phyloP scores from a whole-genome alignment of 371 early-diverging fungal genomes.

The Rhizomucor miehei region DNA sequence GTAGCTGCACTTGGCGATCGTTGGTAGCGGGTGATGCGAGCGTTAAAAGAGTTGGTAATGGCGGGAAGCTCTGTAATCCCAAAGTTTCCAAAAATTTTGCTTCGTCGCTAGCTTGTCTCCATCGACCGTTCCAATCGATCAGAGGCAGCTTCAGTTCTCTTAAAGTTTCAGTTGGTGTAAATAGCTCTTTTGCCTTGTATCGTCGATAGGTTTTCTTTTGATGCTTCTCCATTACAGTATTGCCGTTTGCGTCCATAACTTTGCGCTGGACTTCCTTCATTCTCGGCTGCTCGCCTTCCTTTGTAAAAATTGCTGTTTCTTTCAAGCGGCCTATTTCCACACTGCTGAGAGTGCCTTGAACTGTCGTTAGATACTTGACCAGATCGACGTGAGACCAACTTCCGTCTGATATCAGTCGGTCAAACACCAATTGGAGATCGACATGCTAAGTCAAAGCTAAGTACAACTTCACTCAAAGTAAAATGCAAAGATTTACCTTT shows the following conservation, averaged over 20 bases:
- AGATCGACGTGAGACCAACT: constrained; percentile 89
- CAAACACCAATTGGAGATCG: constrained; percentile 84
- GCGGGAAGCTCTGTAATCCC: constrained; percentile 60
- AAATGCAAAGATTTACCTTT: constrained; percentile 41
- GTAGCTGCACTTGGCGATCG: constrained; percentile 30
- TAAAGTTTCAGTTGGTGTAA: constrained; percentile 64
- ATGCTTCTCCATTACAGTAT: constrained; percentile 17
- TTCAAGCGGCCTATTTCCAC: constrained; percentile 63
- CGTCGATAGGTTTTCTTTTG: constrained; percentile 34
- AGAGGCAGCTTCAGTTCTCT: constrained; percentile 63
- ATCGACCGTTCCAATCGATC: constrained; percentile 70
- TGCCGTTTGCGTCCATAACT: constrained; percentile 11
- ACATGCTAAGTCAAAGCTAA: constrained; percentile 57
- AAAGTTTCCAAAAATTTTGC: constrained; percentile 64
- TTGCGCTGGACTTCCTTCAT: constrained; percentile 14
- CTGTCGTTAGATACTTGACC: constrained; percentile 76
- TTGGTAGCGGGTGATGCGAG: constrained; percentile 47
- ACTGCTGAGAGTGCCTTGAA: constrained; percentile 60
- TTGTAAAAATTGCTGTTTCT: constrained; percentile 72
- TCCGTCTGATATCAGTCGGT: constrained; percentile 73
- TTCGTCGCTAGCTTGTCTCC: constrained; percentile 51
- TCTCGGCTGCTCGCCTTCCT: constrained; percentile 38
- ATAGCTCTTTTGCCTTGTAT: constrained; percentile 71
- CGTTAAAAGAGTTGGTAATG: constrained; percentile 50
- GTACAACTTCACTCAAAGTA: background rate